Evolutionary conservation across 2,329 filamentous ascomycete genomes (phyloP).

Genomic region (Aspergillus fijiensis): DNA sequence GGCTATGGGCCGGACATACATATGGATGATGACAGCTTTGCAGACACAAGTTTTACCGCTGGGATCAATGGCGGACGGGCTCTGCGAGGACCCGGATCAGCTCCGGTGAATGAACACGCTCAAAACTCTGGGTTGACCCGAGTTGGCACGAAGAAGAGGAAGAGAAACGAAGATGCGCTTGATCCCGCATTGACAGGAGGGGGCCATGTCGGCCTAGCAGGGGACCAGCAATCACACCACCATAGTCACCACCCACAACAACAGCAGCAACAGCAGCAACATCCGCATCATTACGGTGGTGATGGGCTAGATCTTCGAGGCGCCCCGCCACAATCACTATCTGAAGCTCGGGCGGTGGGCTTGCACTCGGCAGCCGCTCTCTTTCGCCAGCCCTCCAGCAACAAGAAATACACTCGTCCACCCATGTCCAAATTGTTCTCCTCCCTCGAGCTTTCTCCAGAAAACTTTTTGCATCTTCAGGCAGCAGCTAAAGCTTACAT

Average conservation of each 20-base stretch:
- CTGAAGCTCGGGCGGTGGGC: constrained; percentile 50
- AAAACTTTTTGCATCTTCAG: constrained; percentile 57
- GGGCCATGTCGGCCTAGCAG: constrained; percentile 25
- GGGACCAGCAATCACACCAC: constrained; percentile 25
- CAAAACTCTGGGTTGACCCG: constrained; percentile 34
- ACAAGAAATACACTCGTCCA: constrained; percentile 58
- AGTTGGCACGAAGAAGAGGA: constrained; percentile 41
- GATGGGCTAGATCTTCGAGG: constrained; percentile 39
- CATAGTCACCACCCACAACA: constrained; percentile 12
- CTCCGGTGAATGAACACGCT: constrained; percentile 26
- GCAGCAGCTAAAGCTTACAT: constrained; percentile 58
- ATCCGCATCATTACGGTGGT: constrained; percentile 28
- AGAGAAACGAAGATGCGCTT: constrained; percentile 40
- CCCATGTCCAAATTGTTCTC: constrained; percentile 59
- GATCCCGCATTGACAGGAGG: constrained; percentile 36
- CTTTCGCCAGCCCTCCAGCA: constrained; percentile 51
- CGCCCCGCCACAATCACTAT: constrained; percentile 38
- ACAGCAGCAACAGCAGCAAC: constrained; percentile 27
- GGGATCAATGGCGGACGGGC: constrained; percentile 28
- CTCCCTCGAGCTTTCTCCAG: constrained; percentile 56
- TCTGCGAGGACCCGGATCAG: constrained; percentile 26
- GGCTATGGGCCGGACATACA: constrained; percentile 41
- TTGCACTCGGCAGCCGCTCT: constrained; percentile 56
- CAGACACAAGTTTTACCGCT: constrained; percentile 34
- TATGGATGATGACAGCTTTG: constrained; percentile 42